Evolutionary conservation across 805 yeast species (phyloP).

Genomic region (Candida argentea): DNA sequence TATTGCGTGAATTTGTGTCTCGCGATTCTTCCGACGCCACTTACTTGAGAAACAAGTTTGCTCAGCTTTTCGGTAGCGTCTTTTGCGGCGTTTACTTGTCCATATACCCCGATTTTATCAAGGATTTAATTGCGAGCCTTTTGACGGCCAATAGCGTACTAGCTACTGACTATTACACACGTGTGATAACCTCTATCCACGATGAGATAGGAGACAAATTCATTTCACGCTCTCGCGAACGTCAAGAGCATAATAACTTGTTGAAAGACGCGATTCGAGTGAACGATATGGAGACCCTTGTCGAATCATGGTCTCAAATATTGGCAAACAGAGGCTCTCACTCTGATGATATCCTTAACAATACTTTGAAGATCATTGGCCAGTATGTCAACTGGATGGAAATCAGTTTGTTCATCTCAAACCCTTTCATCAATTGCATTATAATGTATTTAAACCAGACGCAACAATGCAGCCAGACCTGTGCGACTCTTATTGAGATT

Average conservation of each 20-base stretch:
- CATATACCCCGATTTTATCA: conserved; percentile 22
- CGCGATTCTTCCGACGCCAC: conserved; percentile 13
- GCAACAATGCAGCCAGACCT: conserved; percentile 47
- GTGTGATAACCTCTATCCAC: conserved; percentile 69
- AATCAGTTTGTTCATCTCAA: conserved; percentile 58
- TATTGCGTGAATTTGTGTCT: conserved; percentile 19
- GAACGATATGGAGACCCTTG: conserved; percentile 59
- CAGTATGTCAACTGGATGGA: conserved; percentile 91
- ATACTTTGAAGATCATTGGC: conserved; percentile 60
- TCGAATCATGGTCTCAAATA: conserved; percentile 58
- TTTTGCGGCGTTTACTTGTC: conserved; percentile 26
- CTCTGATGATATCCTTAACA: conserved; percentile 40
- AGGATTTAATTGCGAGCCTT: conserved; percentile 16
- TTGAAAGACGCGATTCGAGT: conserved; percentile 78
- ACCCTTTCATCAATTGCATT: conserved; percentile 45
- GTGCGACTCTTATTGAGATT: conserved; percentile 50
- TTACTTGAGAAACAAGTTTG: conserved; percentile 27
- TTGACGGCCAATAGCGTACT: conserved; percentile 14
- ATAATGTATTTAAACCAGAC: conserved; percentile 45
- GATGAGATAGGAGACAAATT: conserved; percentile 91
- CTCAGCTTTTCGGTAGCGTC: conserved; percentile 22
- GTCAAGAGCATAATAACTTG: conserved; percentile 53
- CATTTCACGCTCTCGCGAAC: conserved; percentile 55
- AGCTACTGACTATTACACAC: conserved; percentile 60
- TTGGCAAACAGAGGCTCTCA: conserved; percentile 27